Evolutionary conservation across 768 basidiomycete genomes (phyloP).

Genomic region (Mycena sanguinolenta): DNA sequence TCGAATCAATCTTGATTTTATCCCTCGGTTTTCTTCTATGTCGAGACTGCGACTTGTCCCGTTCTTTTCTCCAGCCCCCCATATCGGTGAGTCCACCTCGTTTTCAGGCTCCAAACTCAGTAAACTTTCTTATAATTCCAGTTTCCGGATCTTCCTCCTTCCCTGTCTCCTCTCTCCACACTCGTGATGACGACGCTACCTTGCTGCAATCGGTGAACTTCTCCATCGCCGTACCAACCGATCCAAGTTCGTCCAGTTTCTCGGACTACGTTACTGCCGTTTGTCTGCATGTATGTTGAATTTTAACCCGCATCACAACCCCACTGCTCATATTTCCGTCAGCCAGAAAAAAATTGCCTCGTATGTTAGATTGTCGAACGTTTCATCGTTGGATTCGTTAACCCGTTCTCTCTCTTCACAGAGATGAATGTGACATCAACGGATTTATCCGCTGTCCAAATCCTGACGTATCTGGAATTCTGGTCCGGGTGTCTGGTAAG

Average conservation of each 20-base stretch:
- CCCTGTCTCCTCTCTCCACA: neutral
- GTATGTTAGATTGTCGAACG: neutral
- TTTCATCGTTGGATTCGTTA: neutral
- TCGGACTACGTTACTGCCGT: neutral
- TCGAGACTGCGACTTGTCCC: no score
- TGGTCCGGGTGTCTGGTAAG: slow-evolving; percentile 16
- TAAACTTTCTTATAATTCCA: neutral
- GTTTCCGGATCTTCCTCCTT: neutral
- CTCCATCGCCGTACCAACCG: neutral
- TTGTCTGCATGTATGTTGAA: neutral
- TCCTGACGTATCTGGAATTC: slow-evolving; percentile 22
- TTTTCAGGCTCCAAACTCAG: neutral
- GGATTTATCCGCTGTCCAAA: slow-evolving; percentile 14
- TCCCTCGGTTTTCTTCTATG: no score
- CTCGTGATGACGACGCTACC: neutral
- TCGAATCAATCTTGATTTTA: no score
- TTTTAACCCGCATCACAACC: neutral
- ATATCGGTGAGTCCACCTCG: no score
- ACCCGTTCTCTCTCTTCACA: neutral
- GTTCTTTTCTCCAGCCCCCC: no score
- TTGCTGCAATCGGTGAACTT: neutral
- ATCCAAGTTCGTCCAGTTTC: neutral
- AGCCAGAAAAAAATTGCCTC: neutral
- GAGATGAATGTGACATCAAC: slow-evolving; percentile 4
- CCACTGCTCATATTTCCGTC: neutral